Evolutionary conservation across 148 eudicot genomes (phyloP).

Genomic region (Spergularia marina): DNA sequence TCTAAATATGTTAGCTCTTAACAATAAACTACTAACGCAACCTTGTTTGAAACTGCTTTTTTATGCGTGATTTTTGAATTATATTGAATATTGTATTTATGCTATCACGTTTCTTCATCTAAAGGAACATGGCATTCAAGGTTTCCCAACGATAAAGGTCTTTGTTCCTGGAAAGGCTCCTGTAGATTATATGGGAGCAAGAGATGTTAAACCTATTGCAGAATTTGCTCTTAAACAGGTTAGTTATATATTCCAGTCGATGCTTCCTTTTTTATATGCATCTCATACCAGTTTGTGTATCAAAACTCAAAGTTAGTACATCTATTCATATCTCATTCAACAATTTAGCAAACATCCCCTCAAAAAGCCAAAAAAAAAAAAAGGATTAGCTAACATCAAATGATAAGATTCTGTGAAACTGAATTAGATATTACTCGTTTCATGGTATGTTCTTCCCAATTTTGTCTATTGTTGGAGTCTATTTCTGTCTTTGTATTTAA

Average conservation of each 20-base stretch:
- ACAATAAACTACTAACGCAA: not conserved
- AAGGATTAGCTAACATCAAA: not conserved
- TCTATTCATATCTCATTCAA: not conserved
- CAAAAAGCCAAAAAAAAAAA: no score
- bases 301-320: not conserved
- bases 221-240: slow-evolving; percentile 86
- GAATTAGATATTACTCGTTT: no score
- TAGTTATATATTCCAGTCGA: not conserved
- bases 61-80: not conserved
- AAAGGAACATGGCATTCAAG: slow-evolving; percentile 89
- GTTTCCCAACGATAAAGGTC: slow-evolving; percentile 94
- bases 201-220: slow-evolving; percentile 83
- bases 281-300: not conserved
- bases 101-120: slow-evolving; percentile 16
- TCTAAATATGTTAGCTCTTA: not conserved
- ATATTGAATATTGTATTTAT: slow-evolving; percentile 8
- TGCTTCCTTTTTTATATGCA: not conserved
- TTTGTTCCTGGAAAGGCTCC: slow-evolving; percentile 89
- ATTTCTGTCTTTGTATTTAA: no score
- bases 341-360: not conserved
- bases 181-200: slow-evolving; percentile 82
- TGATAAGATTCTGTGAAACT: no score
- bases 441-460: no score
- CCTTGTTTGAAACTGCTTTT: not conserved
- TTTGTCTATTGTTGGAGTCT: no score